Evolutionary conservation across 441 rosid genomes (phyloP).

Genomic region (Erodium texanum): DNA sequence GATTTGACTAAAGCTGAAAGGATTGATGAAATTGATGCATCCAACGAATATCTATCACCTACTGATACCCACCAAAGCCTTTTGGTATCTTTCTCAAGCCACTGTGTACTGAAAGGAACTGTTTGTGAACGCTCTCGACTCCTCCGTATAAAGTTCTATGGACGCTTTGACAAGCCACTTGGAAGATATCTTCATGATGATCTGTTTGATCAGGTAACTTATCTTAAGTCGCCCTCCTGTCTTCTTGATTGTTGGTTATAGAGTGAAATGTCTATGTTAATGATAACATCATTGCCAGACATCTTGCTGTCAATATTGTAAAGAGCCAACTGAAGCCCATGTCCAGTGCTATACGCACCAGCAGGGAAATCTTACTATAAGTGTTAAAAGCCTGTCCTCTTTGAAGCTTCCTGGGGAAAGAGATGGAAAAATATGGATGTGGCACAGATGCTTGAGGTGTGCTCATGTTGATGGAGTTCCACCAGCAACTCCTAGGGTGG

Average conservation of each 20-base stretch:
- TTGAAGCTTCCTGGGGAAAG: slow-evolving; percentile 71
- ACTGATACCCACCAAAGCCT: slow-evolving; percentile 94
- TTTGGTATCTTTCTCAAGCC: slow-evolving; percentile 85
- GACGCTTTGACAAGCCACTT: slow-evolving; percentile 87
- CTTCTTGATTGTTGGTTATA: slow-evolving; percentile 1
- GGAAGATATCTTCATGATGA: slow-evolving; percentile 86
- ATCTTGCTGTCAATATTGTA: slow-evolving; percentile 65
- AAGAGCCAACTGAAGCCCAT: slow-evolving; percentile 95
- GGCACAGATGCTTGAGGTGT: slow-evolving; percentile 96
- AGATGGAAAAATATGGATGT: slow-evolving; percentile 99
- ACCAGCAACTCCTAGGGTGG: slow-evolving; percentile 82
- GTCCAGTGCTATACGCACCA: slow-evolving; percentile 95
- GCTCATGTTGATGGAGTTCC: slow-evolving; percentile 73
- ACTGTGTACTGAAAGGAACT: slow-evolving; percentile 95
- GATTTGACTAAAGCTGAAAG: slow-evolving; percentile 34
- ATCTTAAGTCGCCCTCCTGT: slow-evolving; percentile 21
- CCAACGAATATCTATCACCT: slow-evolving; percentile 72
- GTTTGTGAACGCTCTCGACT: slow-evolving; percentile 93
- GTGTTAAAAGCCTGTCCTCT: slow-evolving; percentile 77
- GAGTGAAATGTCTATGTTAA: neutral
- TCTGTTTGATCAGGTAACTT: slow-evolving; percentile 81
- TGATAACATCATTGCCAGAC: slow-evolving; percentile 29
- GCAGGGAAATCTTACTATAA: slow-evolving; percentile 91
- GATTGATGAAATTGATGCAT: slow-evolving; percentile 29
- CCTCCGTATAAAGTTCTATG: slow-evolving; percentile 88